These are phyloP conservation scores for Quercus berberidifolia DNA, from an alignment of 306 rosid genomes.

Conservation along the genomic window DNA sequence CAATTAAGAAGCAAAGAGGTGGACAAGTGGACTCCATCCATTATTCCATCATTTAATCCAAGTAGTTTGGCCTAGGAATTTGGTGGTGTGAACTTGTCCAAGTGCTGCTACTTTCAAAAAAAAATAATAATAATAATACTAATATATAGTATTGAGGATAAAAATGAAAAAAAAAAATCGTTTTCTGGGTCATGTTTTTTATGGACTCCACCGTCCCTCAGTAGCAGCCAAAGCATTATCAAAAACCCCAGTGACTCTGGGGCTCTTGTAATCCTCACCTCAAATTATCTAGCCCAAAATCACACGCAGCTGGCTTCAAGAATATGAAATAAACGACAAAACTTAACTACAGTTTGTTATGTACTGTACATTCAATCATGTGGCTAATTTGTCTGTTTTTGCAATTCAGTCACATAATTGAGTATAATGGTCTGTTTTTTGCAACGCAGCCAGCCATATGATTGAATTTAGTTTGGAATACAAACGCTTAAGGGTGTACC, in stretches of 20 bases:
- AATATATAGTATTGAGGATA: neutral
- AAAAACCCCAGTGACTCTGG: conserved; percentile 21
- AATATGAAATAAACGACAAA: neutral
- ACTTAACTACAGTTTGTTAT: no score
- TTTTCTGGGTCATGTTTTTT: neutral
- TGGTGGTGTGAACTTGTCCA: conserved; percentile 8
- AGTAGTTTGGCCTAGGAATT: conserved; percentile 19
- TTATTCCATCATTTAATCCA: neutral
- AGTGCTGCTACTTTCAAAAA: neutral
- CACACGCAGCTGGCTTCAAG: neutral
- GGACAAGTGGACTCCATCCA: conserved; percentile 6
- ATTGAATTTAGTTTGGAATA: no score
- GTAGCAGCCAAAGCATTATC: conserved; percentile 45
- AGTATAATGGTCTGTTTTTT: no score
- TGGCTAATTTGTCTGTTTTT: no score
- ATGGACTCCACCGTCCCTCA: conserved; percentile 25
- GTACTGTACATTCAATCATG: no score
- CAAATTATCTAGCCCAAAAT: neutral
- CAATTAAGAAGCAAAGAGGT: conserved; percentile 4
- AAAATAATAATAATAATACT: neutral
- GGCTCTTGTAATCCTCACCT: conserved; percentile 6
- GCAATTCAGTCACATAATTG: no score
- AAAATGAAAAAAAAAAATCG: neutral
- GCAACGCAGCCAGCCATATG: no score
- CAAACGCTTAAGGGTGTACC: no score